phyloP scores from a whole-genome alignment of 306 rosid species.

The Malus fusca region DNA sequence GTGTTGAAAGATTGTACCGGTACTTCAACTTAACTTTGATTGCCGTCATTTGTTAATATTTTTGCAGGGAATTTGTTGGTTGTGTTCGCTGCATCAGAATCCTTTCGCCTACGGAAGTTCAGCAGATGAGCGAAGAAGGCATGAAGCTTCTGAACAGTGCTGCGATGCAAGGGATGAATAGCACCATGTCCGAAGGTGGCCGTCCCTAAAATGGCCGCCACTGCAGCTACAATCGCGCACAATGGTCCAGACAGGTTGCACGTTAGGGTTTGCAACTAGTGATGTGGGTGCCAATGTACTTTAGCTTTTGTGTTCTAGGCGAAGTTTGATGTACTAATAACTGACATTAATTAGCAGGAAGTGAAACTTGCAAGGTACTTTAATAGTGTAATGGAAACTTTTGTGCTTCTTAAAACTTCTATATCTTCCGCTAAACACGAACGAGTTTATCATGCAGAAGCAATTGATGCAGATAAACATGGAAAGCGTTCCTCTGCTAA shows the following conservation, averaged over 20 bases:
- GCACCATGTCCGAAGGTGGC: constrained; percentile 28
- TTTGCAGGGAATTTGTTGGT: constrained; percentile 83
- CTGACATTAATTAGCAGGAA: constrained; percentile 8
- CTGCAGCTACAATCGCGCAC: not conserved
- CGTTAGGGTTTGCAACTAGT: not conserved
- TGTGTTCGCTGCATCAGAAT: constrained; percentile 86
- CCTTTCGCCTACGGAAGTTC: constrained; percentile 79
- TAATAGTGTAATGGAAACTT: not conserved
- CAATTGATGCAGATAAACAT: not conserved
- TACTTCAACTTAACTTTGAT: not conserved
- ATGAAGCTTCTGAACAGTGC: constrained; percentile 88
- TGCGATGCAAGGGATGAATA: constrained; percentile 68
- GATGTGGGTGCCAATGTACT: not conserved
- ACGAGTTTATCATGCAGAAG: not conserved
- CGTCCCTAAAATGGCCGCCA: not conserved
- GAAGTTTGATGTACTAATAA: constrained; percentile 13
- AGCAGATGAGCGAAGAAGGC: constrained; percentile 96
- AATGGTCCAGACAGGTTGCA: not conserved
- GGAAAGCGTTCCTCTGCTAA: not conserved
- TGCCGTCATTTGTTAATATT: not conserved
- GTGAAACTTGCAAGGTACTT: not conserved
- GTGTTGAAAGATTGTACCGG: not conserved
- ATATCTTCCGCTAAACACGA: not conserved
- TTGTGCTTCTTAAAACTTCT: not conserved
- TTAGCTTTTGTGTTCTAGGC: constrained; percentile 12